These are phyloP conservation scores for Sphagnum fallax DNA, from an alignment of 228 moss, liverwort and hornwort genomes.

Conservation along the genomic window DNA sequence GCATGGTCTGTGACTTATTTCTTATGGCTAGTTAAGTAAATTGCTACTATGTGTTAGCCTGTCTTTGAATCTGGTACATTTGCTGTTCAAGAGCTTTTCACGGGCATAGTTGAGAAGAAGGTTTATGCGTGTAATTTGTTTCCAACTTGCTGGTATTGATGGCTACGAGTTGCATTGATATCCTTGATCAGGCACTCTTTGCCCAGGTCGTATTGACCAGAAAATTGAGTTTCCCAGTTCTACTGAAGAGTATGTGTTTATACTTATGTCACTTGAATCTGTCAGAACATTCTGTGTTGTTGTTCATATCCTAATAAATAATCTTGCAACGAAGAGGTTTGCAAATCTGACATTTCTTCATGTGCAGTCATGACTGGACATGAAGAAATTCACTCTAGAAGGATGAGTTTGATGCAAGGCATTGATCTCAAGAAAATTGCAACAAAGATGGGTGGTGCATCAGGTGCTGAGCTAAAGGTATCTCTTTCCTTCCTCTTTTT, in stretches of 20 bases:
- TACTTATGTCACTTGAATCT: no score
- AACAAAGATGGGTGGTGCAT: constrained; percentile 55
- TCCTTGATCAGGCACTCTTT: constrained; percentile 45
- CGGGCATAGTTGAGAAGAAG: background rate
- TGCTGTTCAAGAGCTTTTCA: background rate
- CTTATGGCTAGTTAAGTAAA: constrained; percentile 39
- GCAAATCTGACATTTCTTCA: no score
- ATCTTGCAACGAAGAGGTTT: background rate
- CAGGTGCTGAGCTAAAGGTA: constrained; percentile 50
- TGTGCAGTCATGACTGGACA: constrained; percentile 42
- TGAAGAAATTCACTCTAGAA: constrained; percentile 53
- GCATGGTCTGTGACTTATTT: constrained; percentile 52
- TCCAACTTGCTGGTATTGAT: constrained; percentile 35
- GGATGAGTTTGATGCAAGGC: constrained; percentile 54
- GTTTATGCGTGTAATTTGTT: background rate
- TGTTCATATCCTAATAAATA: background rate
- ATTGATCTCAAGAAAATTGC: constrained; percentile 54
- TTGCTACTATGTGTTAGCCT: no score
- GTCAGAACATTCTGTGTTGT: no score
- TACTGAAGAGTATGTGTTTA: constrained; percentile 29
- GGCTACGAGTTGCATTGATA: constrained; percentile 53
- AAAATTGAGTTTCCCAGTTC: constrained; percentile 55
- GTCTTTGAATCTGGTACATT: no score
- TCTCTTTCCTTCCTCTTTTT: background rate
- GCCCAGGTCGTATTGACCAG: constrained; percentile 47